Percentiles rank a stretch among this genome's conserved stretches.
Evolutionary conservation across 768 basidiomycete genomes (phyloP).

Genomic region (Exidia glandulosa): DNA sequence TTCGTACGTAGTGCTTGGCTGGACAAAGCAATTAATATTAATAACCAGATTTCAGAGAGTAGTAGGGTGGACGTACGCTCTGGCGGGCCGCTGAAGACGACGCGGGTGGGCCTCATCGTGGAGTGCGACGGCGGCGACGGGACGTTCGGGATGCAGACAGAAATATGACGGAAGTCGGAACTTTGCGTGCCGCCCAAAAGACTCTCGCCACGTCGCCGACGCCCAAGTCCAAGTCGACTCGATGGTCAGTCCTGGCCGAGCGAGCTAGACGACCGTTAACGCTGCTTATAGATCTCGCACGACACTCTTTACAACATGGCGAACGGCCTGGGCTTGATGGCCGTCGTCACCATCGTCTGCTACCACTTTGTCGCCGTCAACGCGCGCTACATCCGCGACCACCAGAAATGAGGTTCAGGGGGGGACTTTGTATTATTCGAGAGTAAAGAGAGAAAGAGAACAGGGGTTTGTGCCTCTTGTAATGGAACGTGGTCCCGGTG

Average conservation of each 20-base stretch:
- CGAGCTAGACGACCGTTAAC: background rate
- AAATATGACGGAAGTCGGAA: background rate
- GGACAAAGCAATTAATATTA: background rate
- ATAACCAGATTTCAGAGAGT: background rate
- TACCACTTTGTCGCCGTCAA: constrained; percentile 91
- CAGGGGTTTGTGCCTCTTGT: background rate
- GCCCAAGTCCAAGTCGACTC: background rate
- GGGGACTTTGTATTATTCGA: background rate
- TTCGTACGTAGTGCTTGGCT: constrained; percentile 79
- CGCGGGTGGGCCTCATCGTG: constrained; percentile 51
- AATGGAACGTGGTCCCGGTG: too few relatives aligned
- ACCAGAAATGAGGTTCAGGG: background rate
- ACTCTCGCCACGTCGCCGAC: background rate
- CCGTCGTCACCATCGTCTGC: constrained; percentile 78
- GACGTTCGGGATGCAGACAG: background rate
- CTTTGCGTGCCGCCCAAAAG: background rate
- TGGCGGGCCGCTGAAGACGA: constrained; percentile 67
- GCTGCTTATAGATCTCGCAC: constrained; percentile 53
- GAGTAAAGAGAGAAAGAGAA: background rate
- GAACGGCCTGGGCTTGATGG: constrained; percentile 70
- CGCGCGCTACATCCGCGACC: constrained; percentile 33
- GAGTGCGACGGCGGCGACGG: constrained; percentile 1
- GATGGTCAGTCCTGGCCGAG: background rate
- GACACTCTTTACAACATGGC: constrained; percentile 71
- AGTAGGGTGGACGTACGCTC: constrained; percentile 44